Evolutionary conservation across 192 early-diverging fungal genomes (phyloP).

Genomic region (Rhizophlyctis rosea): DNA sequence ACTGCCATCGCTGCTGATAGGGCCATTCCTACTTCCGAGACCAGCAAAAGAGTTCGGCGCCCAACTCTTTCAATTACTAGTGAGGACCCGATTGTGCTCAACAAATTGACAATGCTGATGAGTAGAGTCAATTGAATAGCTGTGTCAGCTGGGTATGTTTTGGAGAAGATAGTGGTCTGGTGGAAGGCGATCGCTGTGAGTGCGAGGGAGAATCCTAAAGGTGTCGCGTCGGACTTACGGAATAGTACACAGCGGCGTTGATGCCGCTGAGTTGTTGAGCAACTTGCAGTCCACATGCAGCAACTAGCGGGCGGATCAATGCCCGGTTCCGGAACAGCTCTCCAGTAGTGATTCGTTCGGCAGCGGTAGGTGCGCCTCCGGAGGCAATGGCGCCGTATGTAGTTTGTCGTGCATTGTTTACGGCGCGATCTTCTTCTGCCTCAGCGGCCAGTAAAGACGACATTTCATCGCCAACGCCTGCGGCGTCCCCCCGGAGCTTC

Average conservation of each 20-base stretch:
- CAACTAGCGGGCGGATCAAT: slow-evolving; percentile 58
- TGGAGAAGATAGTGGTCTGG: slow-evolving; percentile 74
- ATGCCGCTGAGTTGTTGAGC: slow-evolving; percentile 88
- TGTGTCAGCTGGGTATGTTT: slow-evolving; percentile 47
- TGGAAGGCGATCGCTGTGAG: slow-evolving; percentile 14
- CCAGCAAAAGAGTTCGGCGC: slow-evolving; percentile 61
- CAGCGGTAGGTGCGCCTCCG: background rate
- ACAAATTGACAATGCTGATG: slow-evolving; percentile 53
- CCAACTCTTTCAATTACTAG: slow-evolving; percentile 63
- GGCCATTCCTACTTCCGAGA: slow-evolving; percentile 59
- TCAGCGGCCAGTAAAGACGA: background rate
- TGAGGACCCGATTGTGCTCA: slow-evolving; percentile 65
- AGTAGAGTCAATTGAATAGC: slow-evolving; percentile 62
- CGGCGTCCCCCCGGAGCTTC: slow-evolving; percentile 46
- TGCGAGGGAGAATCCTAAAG: background rate
- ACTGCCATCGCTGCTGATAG: slow-evolving; percentile 63
- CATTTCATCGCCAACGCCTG: slow-evolving; percentile 50
- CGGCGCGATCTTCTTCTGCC: background rate
- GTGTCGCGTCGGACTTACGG: slow-evolving; percentile 2
- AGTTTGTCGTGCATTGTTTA: background rate
- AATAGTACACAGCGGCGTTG: slow-evolving; percentile 85
- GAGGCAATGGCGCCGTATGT: background rate
- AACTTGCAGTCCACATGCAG: slow-evolving; percentile 68
- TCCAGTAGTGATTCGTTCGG: slow-evolving; percentile 27
- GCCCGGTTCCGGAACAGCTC: slow-evolving; percentile 55